Conservation (phyloP, 1,284 basidiomycete species). For the Sanguinoderma infundibulare region DNA sequence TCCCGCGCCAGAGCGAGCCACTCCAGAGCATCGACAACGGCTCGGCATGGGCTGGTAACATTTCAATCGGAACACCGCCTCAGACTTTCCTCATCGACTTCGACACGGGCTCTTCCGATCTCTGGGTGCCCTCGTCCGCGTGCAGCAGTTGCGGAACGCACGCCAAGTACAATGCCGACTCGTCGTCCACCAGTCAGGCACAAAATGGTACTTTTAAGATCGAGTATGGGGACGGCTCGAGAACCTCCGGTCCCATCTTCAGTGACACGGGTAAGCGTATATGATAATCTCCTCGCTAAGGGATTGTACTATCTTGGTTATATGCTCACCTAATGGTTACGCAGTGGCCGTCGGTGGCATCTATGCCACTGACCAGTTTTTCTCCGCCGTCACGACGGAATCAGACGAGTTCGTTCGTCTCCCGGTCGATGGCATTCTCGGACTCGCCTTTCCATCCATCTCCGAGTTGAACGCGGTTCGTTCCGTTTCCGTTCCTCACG, state of each 20-base stretch:
- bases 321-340: not conserved
- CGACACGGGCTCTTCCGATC: constrained; percentile 42
- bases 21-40: constrained; percentile 18
- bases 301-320: too few species aligned
- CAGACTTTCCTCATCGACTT: constrained; percentile 27
- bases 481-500: constrained; percentile 22
- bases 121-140: constrained; percentile 42
- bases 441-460: constrained; percentile 30
- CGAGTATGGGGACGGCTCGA: constrained; percentile 47
- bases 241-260: constrained; percentile 43
- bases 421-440: constrained; percentile 33
- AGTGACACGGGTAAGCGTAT: constrained; percentile 35
- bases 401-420: constrained; percentile 20
- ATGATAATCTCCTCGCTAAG: too few species aligned
- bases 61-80: constrained; percentile 26
- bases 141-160: constrained; percentile 42
- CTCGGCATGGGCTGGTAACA: constrained; percentile 25
- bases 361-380: constrained; percentile 23
- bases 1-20: constrained; percentile 12
- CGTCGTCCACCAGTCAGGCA: constrained; percentile 35
- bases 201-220: constrained; percentile 37
- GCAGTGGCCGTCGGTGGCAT: constrained; percentile 32
- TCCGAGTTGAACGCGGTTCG: constrained; percentile 25
- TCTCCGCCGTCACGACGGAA: constrained; percentile 30
- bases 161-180: constrained; percentile 33